phyloP scores from a whole-genome alignment of 2,329 filamentous ascomycete genomes.

The Pseudopithomyces chartarum region DNA sequence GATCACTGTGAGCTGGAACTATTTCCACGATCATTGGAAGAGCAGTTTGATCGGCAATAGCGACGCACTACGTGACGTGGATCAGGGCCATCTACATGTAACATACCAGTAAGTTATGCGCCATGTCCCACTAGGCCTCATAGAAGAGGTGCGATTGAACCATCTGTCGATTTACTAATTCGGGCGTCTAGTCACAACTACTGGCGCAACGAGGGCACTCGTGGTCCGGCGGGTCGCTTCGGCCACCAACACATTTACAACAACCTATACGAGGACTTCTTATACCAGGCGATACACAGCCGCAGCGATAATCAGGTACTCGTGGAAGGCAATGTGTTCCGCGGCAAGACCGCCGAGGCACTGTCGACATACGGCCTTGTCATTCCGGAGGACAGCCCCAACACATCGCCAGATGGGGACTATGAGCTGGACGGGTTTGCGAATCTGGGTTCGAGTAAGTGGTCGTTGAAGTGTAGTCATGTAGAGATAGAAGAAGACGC shows the following conservation, averaged over 20 bases:
- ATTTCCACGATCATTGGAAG: slow-evolving; percentile 66
- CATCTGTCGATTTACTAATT: background rate
- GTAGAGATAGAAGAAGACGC: background rate
- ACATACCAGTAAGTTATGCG: slow-evolving; percentile 57
- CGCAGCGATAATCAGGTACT: slow-evolving; percentile 52
- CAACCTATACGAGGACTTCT: slow-evolving; percentile 48
- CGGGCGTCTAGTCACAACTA: slow-evolving; percentile 59
- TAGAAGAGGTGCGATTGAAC: background rate
- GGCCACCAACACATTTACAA: slow-evolving; percentile 69
- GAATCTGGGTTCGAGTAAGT: slow-evolving; percentile 59
- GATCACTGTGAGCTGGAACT: slow-evolving; percentile 60
- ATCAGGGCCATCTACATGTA: slow-evolving; percentile 65
- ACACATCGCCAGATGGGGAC: slow-evolving; percentile 59
- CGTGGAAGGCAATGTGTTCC: slow-evolving; percentile 56
- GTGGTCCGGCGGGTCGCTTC: slow-evolving; percentile 67
- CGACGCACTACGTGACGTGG: slow-evolving; percentile 61
- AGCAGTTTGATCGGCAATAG: slow-evolving; percentile 65
- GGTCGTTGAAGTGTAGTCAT: background rate
- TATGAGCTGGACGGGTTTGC: slow-evolving; percentile 61
- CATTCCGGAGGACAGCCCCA: slow-evolving; percentile 60
- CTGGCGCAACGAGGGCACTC: slow-evolving; percentile 67
- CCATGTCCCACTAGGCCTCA: background rate
- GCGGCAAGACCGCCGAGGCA: slow-evolving; percentile 53
- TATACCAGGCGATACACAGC: slow-evolving; percentile 50
- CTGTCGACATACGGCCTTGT: slow-evolving; percentile 61